Evolutionary conservation across 495 filamentous ascomycete species (phyloP).

Genomic region (Massariosphaeria phaeospora): DNA sequence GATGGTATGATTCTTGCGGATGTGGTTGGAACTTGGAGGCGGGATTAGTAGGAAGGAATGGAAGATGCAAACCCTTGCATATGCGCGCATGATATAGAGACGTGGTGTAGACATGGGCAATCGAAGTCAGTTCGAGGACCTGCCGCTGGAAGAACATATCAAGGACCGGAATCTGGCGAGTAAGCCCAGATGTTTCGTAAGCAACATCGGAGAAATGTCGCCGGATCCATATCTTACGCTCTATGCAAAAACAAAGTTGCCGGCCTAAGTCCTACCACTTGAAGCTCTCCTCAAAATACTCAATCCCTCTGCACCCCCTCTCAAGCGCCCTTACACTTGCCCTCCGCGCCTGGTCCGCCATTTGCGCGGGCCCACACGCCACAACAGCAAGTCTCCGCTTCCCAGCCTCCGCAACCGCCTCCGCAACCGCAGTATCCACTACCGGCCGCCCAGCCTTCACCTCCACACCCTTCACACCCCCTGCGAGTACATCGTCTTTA

Average conservation of each 20-base stretch:
- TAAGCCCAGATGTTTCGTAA: conserved; percentile 10
- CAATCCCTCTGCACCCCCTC: conserved; percentile 8
- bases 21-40: conserved; percentile 18
- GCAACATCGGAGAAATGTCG: no score
- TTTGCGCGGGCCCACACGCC: conserved; percentile 22
- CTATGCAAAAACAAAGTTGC: no score
- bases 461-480: not conserved
- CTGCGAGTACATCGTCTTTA: not conserved
- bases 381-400: conserved; percentile 12
- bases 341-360: conserved; percentile 28
- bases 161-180: conserved; percentile 18
- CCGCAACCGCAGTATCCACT: not conserved
- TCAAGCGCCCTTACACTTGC: conserved; percentile 2
- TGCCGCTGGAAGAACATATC: conserved; percentile 26
- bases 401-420: not conserved
- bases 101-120: conserved; percentile 24
- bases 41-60: conserved; percentile 23
- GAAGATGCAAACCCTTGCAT: conserved; percentile 23
- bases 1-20: conserved; percentile 43
- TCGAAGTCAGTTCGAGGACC: conserved; percentile 18
- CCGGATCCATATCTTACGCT: not conserved
- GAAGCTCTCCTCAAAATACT: conserved; percentile 31
- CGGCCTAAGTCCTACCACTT: conserved; percentile 20
- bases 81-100: conserved; percentile 26
- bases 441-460: conserved; percentile 9